These are phyloP conservation scores for Flaveria floridana DNA, from an alignment of 140 eudicot genomes.

Conservation along the genomic window DNA sequence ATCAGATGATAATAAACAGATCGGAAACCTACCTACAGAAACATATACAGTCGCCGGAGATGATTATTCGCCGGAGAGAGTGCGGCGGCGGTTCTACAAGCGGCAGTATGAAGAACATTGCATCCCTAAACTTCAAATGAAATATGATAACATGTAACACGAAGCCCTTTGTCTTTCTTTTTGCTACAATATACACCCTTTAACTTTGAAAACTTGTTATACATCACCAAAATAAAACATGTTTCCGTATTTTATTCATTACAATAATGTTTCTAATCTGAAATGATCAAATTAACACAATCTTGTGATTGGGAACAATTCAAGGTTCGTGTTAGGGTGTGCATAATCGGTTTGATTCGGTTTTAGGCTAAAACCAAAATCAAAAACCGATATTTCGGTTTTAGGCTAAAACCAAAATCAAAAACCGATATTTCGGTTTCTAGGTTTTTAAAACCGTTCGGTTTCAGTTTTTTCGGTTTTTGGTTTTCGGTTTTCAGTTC, in stretches of 20 bases:
- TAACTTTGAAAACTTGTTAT: not conserved
- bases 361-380: no score
- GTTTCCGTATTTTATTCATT: not conserved
- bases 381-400: no score
- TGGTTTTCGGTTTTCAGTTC: no score
- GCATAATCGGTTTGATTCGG: no score
- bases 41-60: conserved; percentile 1
- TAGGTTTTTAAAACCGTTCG: no score
- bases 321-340: no score
- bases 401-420: no score
- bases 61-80: conserved; percentile 10
- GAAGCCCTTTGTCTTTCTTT: conserved; percentile 23
- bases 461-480: no score
- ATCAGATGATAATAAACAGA: not conserved
- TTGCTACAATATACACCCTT: not conserved
- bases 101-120: conserved; percentile 19
- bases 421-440: no score
- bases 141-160: not conserved
- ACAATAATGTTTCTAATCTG: not conserved
- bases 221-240: not conserved
- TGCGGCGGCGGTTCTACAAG: conserved; percentile 23
- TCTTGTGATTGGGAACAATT: no score
- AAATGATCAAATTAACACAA: no score
- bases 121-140: conserved; percentile 24
- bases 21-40: not conserved